Percentiles rank a stretch among this genome's conserved stretches.
These are phyloP conservation scores for Russula abietina DNA, from an alignment of 768 basidiomycete species.

Conservation along the genomic window DNA sequence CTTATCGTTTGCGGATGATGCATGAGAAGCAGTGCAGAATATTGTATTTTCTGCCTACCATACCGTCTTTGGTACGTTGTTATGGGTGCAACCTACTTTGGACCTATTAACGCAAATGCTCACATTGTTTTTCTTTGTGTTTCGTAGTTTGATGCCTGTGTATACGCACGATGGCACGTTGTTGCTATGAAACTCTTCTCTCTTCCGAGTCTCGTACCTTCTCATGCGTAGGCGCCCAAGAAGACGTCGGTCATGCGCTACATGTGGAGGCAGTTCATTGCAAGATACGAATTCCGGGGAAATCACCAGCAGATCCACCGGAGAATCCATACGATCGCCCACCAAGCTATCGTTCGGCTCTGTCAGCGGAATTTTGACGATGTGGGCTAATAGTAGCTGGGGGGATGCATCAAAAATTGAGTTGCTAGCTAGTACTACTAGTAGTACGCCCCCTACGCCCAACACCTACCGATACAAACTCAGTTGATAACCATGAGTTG, in stretches of 20 bases:
- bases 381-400: too few relatives aligned
- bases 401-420: too few relatives aligned
- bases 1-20: conserved; percentile 56
- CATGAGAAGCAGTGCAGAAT: conserved; percentile 28
- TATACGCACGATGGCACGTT: background rate
- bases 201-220: background rate
- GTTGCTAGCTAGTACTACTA: too few relatives aligned
- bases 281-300: background rate
- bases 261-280: too few relatives aligned
- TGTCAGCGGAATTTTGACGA: too few relatives aligned
- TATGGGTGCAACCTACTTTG: background rate
- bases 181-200: background rate
- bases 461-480: too few relatives aligned
- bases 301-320: background rate
- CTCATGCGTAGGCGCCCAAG: background rate
- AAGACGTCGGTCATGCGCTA: too few relatives aligned
- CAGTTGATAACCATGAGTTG: too few relatives aligned
- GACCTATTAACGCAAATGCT: background rate
- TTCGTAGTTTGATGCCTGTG: background rate
- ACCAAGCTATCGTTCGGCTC: too few relatives aligned
- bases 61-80: background rate
- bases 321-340: background rate
- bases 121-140: background rate
- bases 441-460: too few relatives aligned
- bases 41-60: background rate